Evolutionary conservation across 768 basidiomycete species (phyloP), one percentile per base, ranked within the genome.

Genomic region (Inosperma sp.): DNA sequence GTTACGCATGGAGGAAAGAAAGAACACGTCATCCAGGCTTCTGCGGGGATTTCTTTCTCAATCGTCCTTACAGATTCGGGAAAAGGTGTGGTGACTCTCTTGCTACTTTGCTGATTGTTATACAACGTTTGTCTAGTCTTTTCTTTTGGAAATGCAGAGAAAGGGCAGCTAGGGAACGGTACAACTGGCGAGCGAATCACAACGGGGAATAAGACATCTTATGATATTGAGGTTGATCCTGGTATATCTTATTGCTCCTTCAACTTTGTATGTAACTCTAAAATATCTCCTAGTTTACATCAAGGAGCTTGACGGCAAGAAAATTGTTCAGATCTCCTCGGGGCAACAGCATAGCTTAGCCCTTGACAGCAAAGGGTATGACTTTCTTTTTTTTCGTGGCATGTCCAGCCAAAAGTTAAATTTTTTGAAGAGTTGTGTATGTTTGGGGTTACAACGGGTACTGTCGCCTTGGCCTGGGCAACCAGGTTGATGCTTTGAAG

Each of bases 381-480:
- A 66, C 37, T 40, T 45, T 21, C 43, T 43, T n/a, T 29, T 26
- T 40, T 41, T 19, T n/a, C 14, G 30, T 33, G n/a, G 9, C 23
- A 21, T n/a, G 23, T 23, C 36, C 16, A 14, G 23, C 23, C 27
- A n/a, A 43, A 31, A 25, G 17, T 3, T 21, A 7, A 26, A 21
- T 37, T 2, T n/a, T 23, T 59, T 30, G 21, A 53, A 91, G 89
- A 1, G 65, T 83, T 44, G 84, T 89, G 6, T 88, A 87, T 59
- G 84, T 86, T 5, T 93, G 89, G 88, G 91, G 90, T 5, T 91
- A 86, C 62, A 90, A 89, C 51, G 90, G 89, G 7, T 95, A 96
- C 64, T 93, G 92, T 56, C 83, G 95, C 14, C 77, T 94, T 27
- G 95, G 94, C 16, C 75, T 93, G 16, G 89, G 89, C 5, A 85